Evolutionary conservation across 768 basidiomycete species (phyloP), one percentile per base, ranked within the genome.

Genomic region (Podaxis sp.): DNA sequence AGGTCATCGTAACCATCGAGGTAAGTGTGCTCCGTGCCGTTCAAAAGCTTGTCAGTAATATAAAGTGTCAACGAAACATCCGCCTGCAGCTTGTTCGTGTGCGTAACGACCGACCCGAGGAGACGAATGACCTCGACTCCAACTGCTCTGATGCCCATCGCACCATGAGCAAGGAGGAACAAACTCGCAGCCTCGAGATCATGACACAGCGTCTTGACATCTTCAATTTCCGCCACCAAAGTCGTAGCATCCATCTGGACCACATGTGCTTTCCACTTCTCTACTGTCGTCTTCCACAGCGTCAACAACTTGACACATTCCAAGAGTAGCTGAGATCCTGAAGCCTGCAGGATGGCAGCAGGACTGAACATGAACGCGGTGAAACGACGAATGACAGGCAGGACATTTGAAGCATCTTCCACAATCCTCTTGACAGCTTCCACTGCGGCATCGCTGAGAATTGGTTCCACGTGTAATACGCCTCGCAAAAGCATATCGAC

Each of bases 391-490:
- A 93, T 73, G 11, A 95, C 82, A 2, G 75, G 74, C 25, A 80
- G 73, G 1, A 85, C 82, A 63, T 87, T 79, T 0, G 72, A 55
- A 0, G 80, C 74, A 57, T 92, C 85, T 4, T 79, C 75, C 78
- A 89, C 87, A 64, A 94, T 85, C 23, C 94, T 82, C 61, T 83
- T 85, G 64, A 96, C 69, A 11, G 92, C 87, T 2, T 77, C 75
- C 28, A 76, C 78, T 0, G 95, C 88, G 14, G 82, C 83, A n/a
- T 88, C 86, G 38, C 82, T 82, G 1, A 96, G 77, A 1, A 74
- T 66, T 1, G 91, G 90, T 63, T 97, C 93, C 32, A 94, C 85
- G 64, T 96, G 95, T 25, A 92, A 79, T n/a, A 92, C 82, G 1
- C 90, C 91, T 36, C 86, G 83, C 50, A 95, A 77, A 25, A 95